Conservation (phyloP, 202 grass and related monocot genomes). For the Schoenoplectus tabernaemontani region DNA sequence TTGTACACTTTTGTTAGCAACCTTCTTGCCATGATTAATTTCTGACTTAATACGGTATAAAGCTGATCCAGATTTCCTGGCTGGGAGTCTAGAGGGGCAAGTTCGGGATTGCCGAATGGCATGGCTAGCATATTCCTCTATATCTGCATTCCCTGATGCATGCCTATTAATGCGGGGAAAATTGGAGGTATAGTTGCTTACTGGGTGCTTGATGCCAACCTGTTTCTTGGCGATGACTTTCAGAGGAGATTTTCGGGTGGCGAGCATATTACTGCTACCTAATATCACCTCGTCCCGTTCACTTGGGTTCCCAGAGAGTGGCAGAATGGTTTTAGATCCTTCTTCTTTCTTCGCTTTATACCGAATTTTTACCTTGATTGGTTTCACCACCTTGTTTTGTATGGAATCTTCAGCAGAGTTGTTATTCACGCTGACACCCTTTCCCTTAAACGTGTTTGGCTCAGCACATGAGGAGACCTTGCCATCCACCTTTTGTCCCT, state of each 20-base stretch:
- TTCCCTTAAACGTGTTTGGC: slow-evolving; percentile 17
- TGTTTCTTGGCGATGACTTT: background rate
- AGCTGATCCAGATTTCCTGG: background rate
- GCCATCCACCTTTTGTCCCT: slow-evolving; percentile 9
- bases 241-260: background rate
- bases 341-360: background rate
- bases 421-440: background rate
- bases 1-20: slow-evolving; percentile 24
- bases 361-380: background rate
- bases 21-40: slow-evolving; percentile 7
- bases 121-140: background rate
- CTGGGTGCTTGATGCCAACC: background rate
- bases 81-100: background rate
- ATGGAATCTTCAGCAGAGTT: background rate
- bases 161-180: background rate
- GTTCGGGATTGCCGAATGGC: background rate
- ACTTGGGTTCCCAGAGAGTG: background rate
- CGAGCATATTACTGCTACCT: background rate
- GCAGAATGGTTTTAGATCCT: background rate
- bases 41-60: background rate
- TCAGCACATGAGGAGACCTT: background rate
- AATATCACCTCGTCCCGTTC: background rate
- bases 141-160: background rate
- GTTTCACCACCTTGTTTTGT: slow-evolving; percentile 8
- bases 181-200: background rate